Conservation (phyloP, 768 basidiomycete species). For the Lentinula guzmanii region DNA sequence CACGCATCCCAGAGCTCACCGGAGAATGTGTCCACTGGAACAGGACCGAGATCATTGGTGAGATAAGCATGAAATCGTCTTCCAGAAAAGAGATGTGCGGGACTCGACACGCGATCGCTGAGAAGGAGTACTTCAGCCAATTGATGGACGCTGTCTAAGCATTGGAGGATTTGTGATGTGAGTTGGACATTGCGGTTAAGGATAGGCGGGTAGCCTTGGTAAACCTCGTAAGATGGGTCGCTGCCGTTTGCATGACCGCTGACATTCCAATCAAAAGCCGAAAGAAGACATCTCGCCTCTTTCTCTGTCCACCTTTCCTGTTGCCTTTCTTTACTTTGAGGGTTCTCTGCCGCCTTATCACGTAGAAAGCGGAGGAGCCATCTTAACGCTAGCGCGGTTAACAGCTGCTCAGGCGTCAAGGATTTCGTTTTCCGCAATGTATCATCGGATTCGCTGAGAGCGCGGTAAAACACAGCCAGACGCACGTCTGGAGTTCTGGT, state of each 20-base stretch:
- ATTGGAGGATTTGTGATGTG: conserved; percentile 53
- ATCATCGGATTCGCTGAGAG: conserved; percentile 23
- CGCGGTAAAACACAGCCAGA: conserved; percentile 48
- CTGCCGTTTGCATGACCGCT: neutral
- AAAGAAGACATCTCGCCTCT: conserved; percentile 58
- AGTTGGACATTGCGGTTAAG: conserved; percentile 63
- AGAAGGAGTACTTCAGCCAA: conserved; percentile 61
- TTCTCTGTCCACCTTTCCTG: conserved; percentile 63
- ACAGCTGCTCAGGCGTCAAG: conserved; percentile 15
- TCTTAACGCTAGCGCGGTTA: conserved; percentile 52
- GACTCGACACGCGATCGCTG: conserved; percentile 31
- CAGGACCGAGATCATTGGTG: conserved; percentile 18
- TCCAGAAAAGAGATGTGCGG: conserved; percentile 53
- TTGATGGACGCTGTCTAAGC: conserved; percentile 54
- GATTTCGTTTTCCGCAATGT: neutral
- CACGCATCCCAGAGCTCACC: conserved; percentile 42
- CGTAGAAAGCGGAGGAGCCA: conserved; percentile 54
- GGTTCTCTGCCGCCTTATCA: conserved; percentile 40
- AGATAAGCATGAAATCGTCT: conserved; percentile 50
- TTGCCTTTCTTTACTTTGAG: conserved; percentile 48
- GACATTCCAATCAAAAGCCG: conserved; percentile 32
- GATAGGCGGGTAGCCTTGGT: conserved; percentile 27
- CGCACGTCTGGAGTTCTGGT: conserved; percentile 45
- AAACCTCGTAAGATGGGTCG: neutral
- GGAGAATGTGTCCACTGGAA: conserved; percentile 19